These are phyloP conservation scores for Boletellus ananas DNA, from an alignment of 768 basidiomycete genomes.

Conservation along the genomic window DNA sequence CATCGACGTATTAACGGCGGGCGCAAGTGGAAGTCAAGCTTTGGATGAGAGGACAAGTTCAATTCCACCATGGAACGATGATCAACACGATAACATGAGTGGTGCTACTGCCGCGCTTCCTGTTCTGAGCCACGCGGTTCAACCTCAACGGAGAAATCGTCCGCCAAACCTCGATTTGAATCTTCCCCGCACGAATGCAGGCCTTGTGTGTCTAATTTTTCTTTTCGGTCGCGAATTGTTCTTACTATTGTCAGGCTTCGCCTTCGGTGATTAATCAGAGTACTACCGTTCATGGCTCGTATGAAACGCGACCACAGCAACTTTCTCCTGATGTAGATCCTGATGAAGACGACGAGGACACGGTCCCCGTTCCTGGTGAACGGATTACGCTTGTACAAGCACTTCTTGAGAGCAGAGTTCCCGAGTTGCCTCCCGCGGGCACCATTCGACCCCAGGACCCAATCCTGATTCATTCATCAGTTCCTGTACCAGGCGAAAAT, in stretches of 20 bases:
- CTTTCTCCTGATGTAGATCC: slow-evolving; percentile 39
- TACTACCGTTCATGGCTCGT: slow-evolving; percentile 17
- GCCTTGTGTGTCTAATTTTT: slow-evolving; percentile 37
- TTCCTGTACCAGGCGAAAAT: slow-evolving; percentile 39
- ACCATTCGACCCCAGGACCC: slow-evolving; percentile 63
- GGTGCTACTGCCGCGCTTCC: slow-evolving; percentile 24
- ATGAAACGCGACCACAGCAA: slow-evolving; percentile 30
- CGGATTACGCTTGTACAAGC: slow-evolving; percentile 71
- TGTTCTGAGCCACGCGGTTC: slow-evolving; percentile 27
- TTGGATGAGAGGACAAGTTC: slow-evolving; percentile 80
- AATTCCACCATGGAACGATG: slow-evolving; percentile 30
- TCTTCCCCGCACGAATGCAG: slow-evolving; percentile 34
- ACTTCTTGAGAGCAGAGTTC: slow-evolving; percentile 73
- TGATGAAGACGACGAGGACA: slow-evolving; percentile 58
- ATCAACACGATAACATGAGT: slow-evolving; percentile 15
- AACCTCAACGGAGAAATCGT: slow-evolving; percentile 45
- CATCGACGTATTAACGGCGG: slow-evolving; percentile 77
- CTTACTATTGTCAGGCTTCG: slow-evolving; percentile 64
- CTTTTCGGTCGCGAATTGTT: slow-evolving; percentile 62
- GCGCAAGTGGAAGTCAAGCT: slow-evolving; percentile 74
- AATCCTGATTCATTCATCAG: slow-evolving; percentile 53
- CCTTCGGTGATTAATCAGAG: slow-evolving; percentile 28
- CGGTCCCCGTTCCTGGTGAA: slow-evolving; percentile 41
- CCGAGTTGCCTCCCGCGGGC: slow-evolving; percentile 69
- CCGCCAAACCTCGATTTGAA: slow-evolving; percentile 69